Evolutionary conservation across 2,329 filamentous ascomycete genomes (phyloP).

Genomic region (Pyrenophora graminea): DNA sequence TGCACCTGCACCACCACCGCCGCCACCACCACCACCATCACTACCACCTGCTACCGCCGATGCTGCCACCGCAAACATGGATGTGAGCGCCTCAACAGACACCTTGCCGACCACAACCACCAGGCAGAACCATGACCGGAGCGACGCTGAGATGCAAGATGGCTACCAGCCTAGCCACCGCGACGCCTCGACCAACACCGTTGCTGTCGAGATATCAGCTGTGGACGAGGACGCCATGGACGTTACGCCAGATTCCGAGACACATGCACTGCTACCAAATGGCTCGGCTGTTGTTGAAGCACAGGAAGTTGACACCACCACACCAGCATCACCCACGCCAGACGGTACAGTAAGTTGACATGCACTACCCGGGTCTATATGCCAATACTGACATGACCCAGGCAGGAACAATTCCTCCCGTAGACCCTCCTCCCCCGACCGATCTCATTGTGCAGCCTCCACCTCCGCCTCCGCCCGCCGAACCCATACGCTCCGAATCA

Average conservation of each 20-base stretch:
- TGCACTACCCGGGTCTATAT: background rate
- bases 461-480: conserved; percentile 40
- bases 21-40: conserved; percentile 24
- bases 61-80: conserved; percentile 27
- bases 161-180: conserved; percentile 18
- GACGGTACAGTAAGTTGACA: conserved; percentile 21
- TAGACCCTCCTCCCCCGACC: conserved; percentile 29
- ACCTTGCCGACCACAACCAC: conserved; percentile 36
- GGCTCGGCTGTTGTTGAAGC: conserved; percentile 25
- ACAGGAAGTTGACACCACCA: conserved; percentile 13
- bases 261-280: conserved; percentile 29
- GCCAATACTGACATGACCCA: conserved; percentile 7
- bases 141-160: conserved; percentile 43
- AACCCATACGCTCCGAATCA: conserved; percentile 35
- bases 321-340: conserved; percentile 22
- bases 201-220: conserved; percentile 37
- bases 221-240: conserved; percentile 48
- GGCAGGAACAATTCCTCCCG: conserved; percentile 17
- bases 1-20: conserved; percentile 19
- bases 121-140: conserved; percentile 45
- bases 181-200: conserved; percentile 17
- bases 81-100: conserved; percentile 42
- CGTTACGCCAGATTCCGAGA: conserved; percentile 41
- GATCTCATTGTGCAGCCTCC: conserved; percentile 32
- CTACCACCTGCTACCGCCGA: background rate